These are phyloP conservation scores for Fragaria ananassa DNA, from an alignment of 306 rosid species.

Conservation along the genomic window DNA sequence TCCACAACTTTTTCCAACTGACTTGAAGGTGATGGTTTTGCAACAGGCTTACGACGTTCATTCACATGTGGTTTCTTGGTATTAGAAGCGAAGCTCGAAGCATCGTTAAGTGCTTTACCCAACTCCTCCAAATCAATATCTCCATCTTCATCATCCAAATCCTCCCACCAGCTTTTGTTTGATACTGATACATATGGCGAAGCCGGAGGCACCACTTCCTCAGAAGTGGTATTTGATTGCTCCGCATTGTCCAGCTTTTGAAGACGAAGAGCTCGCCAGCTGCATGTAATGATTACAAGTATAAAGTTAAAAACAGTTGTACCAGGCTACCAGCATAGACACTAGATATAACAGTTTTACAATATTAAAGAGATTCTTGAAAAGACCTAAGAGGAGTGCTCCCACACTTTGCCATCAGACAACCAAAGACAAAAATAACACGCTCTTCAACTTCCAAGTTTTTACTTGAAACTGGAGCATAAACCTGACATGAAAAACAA, in stretches of 20 bases:
- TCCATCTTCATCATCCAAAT: conserved; percentile 36
- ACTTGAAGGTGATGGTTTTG: conserved; percentile 24
- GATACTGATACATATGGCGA: conserved; percentile 24
- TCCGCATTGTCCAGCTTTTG: conserved; percentile 41
- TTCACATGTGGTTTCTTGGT: conserved; percentile 36
- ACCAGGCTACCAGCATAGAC: neutral
- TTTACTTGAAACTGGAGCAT: conserved; percentile 58
- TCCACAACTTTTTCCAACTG: conserved; percentile 29
- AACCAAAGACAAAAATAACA: conserved; percentile 60
- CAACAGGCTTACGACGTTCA: conserved; percentile 12
- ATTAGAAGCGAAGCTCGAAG: conserved; percentile 46
- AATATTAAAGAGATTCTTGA: neutral
- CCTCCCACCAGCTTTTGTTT: conserved; percentile 28
- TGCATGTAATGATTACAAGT: conserved; percentile 11
- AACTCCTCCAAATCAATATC: conserved; percentile 63
- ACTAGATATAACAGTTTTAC: neutral
- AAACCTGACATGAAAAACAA: conserved; percentile 35
- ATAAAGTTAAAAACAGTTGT: neutral
- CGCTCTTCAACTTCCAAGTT: conserved; percentile 48
- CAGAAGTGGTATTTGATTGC: conserved; percentile 17
- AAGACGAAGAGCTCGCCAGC: conserved; percentile 75
- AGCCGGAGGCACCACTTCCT: conserved; percentile 16
- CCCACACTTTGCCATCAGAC: conserved; percentile 53
- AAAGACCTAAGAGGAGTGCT: conserved; percentile 44
- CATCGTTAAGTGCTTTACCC: conserved; percentile 52